Evolutionary conservation across 495 filamentous ascomycete species (phyloP).

Genomic region (Hyaloscypha variabilis): DNA sequence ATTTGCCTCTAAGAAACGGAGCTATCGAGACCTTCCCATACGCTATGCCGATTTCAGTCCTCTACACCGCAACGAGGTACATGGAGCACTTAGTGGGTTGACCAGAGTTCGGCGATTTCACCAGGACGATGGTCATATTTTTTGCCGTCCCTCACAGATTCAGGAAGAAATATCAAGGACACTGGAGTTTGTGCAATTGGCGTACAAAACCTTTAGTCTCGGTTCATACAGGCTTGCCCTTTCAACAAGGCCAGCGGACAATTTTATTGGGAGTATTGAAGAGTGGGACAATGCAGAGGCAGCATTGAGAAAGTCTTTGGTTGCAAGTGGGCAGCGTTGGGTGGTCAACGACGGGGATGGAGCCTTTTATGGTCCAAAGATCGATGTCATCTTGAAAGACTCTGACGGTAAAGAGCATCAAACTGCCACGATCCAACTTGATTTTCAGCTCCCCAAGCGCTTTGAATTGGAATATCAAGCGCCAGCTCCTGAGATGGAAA

Average conservation of each 20-base stretch:
- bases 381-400: constrained; percentile 85
- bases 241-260: constrained; percentile 75
- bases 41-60: constrained; percentile 94
- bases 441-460: constrained; percentile 88
- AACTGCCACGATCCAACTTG: constrained; percentile 88
- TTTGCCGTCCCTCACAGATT: constrained; percentile 85
- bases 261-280: constrained; percentile 76
- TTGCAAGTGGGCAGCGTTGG: constrained; percentile 67
- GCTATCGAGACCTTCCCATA: constrained; percentile 82
- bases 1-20: constrained; percentile 70
- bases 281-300: constrained; percentile 84
- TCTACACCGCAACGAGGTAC: constrained; percentile 87
- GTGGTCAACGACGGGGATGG: constrained; percentile 79
- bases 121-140: constrained; percentile 95
- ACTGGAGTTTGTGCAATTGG: constrained; percentile 76
- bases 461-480: constrained; percentile 78
- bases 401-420: constrained; percentile 89
- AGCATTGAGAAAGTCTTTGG: constrained; percentile 70
- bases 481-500: constrained; percentile 72
- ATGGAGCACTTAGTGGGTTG: constrained; percentile 81
- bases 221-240: constrained; percentile 76
- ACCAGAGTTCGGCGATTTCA: constrained; percentile 93
- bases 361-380: constrained; percentile 95
- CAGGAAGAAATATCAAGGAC: constrained; percentile 77
- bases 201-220: constrained; percentile 75